Base-by-base conservation (phyloP, 345 rosid genomes). In the Acer saccharum region DNA sequence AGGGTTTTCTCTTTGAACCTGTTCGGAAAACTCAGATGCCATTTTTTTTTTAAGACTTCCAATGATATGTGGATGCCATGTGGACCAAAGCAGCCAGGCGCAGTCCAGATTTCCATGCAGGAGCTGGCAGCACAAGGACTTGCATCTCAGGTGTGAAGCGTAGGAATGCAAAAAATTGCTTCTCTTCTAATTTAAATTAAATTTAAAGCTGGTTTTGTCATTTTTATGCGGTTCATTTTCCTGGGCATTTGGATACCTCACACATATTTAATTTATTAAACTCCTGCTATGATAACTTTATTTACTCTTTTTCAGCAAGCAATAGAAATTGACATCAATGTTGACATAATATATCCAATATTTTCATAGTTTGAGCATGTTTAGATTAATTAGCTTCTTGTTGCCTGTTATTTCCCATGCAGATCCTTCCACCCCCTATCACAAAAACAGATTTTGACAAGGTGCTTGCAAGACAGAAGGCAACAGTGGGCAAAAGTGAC, bases 21-120 rank as follows among this genome's bases (percentile, higher is more conserved):
- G 98, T 94, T 73, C 94, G 98, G 50, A 91, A 94, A 84, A 93
- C 98, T 8, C 95, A 89, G 98, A 94, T 83, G 98, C 98, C 17
- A 90, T 91, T 95, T 94, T 73, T 80, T 94, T 46, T 71, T 77
- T 62, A 87, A 91, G 81, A 82, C 90, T 44, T 39, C 92, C 50
- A 81, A 88, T 79, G 97, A 78, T 68, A 81, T 88, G 88, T 94
- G 89, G 94, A 84, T 93, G 68, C 98, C 98, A 17, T 94, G 98
- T 85, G 98, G 95, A 73, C 95, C 97, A 61, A 93, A 86, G 82
- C 97, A 93, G 73, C 87, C 69, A 11, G 95, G 93, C 74, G 93
- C 97, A 65, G 87, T 93, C 76, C 94, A 88, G 76, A 88, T 88
- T 50, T 72, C 93, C 18, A 91, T 94, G 94, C 93, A 90, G 87